phyloP scores from a whole-genome alignment of 2,329 filamentous ascomycete species.

The Aureobasidium sp. region DNA sequence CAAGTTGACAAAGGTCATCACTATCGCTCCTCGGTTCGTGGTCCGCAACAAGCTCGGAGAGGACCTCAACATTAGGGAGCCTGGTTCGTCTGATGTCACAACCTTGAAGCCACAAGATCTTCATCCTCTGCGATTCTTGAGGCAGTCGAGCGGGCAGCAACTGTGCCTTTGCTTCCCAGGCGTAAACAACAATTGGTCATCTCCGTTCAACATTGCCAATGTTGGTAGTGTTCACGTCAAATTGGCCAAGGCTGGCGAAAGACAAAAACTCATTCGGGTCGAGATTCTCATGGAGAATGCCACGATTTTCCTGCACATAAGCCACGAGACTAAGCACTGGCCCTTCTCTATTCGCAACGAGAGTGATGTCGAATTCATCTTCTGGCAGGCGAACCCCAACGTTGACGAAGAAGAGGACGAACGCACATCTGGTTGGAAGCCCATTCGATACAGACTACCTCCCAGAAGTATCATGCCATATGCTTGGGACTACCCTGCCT shows the following conservation, averaged over 20 bases:
- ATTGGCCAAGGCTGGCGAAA: constrained; percentile 79
- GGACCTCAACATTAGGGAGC: constrained; percentile 81
- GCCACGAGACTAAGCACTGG: constrained; percentile 89
- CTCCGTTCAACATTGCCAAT: constrained; percentile 94
- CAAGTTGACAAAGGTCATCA: constrained; percentile 93
- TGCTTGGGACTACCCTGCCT: constrained; percentile 96
- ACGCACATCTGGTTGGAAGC: constrained; percentile 73
- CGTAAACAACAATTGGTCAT: constrained; percentile 94
- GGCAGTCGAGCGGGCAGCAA: constrained; percentile 75
- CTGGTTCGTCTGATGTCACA: constrained; percentile 79
- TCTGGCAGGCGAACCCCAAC: constrained; percentile 90
- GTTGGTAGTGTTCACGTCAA: constrained; percentile 90
- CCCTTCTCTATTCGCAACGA: constrained; percentile 98
- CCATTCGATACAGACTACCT: constrained; percentile 84
- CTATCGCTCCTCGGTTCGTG: constrained; percentile 83
- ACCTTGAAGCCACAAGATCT: constrained; percentile 69
- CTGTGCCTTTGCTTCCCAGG: constrained; percentile 88
- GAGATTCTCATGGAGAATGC: constrained; percentile 89
- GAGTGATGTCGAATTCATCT: constrained; percentile 92
- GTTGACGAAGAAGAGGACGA: constrained; percentile 88
- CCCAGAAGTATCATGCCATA: constrained; percentile 98
- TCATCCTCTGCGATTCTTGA: constrained; percentile 81
- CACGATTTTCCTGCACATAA: constrained; percentile 87
- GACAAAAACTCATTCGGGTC: constrained; percentile 77
- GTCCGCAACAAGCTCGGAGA: constrained; percentile 88